Conservation (phyloP, 108 stramenopile species). For the Cyclotella kingstonii region DNA sequence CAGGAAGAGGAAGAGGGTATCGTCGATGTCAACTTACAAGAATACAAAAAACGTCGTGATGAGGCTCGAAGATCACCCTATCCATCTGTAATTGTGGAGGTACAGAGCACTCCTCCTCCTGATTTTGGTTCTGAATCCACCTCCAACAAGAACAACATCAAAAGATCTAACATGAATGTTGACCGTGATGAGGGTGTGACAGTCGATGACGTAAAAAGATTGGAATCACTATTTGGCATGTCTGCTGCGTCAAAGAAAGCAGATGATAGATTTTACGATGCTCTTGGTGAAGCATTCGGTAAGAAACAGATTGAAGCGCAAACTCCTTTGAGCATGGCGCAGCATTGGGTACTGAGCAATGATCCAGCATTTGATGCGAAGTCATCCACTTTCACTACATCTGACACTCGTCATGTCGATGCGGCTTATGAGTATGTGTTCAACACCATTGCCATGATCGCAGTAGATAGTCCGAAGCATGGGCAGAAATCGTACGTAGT, state of each 20-base stretch:
- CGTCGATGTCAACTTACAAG: slow-evolving; percentile 65
- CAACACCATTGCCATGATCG: slow-evolving; percentile 73
- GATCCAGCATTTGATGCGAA: slow-evolving; percentile 44
- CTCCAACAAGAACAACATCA: slow-evolving; percentile 29
- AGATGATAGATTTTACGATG: slow-evolving; percentile 71
- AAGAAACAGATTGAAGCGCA: slow-evolving; percentile 49
- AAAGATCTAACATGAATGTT: neutral
- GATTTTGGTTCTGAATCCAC: slow-evolving; percentile 44
- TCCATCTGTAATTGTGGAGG: slow-evolving; percentile 80
- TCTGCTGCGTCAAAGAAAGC: slow-evolving; percentile 27
- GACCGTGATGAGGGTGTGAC: slow-evolving; percentile 35
- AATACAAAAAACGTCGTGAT: slow-evolving; percentile 60
- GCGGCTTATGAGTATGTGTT: slow-evolving; percentile 83
- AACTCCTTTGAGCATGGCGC: slow-evolving; percentile 59
- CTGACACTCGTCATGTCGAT: slow-evolving; percentile 62
- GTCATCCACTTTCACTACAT: slow-evolving; percentile 60
- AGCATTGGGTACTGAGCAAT: slow-evolving; percentile 68
- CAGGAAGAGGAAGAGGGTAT: slow-evolving; percentile 64
- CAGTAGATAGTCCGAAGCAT: slow-evolving; percentile 14
- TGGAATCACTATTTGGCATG: slow-evolving; percentile 72
- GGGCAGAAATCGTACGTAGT: slow-evolving; percentile 67
- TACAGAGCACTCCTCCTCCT: slow-evolving; percentile 65
- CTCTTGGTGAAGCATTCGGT: slow-evolving; percentile 60
- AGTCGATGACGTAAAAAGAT: slow-evolving; percentile 56
- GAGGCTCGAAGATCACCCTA: slow-evolving; percentile 74